phyloP scores from a whole-genome alignment of 139 green algal genomes.

The Yamagishiella unicocca region DNA sequence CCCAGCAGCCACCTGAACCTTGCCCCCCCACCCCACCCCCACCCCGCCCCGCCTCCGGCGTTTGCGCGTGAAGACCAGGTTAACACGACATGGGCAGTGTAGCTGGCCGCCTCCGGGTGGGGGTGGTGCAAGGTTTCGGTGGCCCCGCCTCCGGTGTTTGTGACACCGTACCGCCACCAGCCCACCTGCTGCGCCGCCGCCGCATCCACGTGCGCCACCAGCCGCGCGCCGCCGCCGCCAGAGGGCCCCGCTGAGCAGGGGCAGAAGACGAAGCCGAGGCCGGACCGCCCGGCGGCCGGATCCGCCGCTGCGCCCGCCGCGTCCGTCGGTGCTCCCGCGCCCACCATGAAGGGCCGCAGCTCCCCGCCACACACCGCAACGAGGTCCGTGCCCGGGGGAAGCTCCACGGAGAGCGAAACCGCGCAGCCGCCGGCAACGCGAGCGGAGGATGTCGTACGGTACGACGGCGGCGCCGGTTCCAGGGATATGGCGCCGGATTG shows the following conservation, averaged over 20 bases:
- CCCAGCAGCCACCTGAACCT: too few species aligned
- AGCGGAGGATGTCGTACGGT: not conserved
- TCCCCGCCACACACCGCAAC: not conserved
- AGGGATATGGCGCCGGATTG: constrained; percentile 6
- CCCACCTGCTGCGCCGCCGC: not conserved
- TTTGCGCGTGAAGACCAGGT: too few species aligned
- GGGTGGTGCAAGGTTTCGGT: too few species aligned
- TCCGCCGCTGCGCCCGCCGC: not conserved
- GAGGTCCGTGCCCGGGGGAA: not conserved
- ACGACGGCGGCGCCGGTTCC: not conserved
- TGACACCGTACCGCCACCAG: too few species aligned
- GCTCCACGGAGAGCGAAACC: not conserved
- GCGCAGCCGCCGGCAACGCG: not conserved
- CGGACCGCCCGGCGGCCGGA: not conserved
- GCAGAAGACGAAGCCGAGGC: constrained; percentile 11
- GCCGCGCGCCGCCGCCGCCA: not conserved
- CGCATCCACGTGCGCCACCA: not conserved
- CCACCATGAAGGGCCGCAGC: constrained; percentile 13
- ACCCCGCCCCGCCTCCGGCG: too few species aligned
- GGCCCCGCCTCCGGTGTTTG: too few species aligned
- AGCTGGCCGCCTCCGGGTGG: too few species aligned
- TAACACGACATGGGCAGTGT: too few species aligned
- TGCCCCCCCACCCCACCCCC: too few species aligned
- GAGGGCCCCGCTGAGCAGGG: not conserved
- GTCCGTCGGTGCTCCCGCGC: not conserved